phyloP scores from a whole-genome alignment of 2,329 filamentous ascomycete species.

The Leptographium galeiforme region DNA sequence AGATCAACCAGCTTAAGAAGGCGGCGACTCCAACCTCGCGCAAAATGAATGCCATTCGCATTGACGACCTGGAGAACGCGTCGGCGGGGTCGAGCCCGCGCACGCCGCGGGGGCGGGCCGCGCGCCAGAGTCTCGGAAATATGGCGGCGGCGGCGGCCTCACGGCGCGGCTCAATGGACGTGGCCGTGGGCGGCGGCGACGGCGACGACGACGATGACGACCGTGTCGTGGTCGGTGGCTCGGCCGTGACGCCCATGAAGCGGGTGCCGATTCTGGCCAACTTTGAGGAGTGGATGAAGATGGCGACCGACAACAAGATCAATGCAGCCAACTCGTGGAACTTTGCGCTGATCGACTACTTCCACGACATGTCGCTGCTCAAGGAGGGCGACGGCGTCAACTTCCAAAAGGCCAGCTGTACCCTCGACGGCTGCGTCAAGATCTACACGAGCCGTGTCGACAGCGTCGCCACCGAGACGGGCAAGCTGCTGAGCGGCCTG shows the following conservation, averaged over 20 bases:
- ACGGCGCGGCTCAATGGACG: not conserved
- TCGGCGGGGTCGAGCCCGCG: constrained; percentile 32
- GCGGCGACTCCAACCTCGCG: constrained; percentile 58
- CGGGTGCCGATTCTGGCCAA: constrained; percentile 91
- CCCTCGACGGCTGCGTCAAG: constrained; percentile 94
- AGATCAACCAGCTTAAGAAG: constrained; percentile 83
- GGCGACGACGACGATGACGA: constrained; percentile 32
- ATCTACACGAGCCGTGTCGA: constrained; percentile 98
- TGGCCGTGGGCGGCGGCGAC: not conserved
- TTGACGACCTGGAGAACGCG: constrained; percentile 43
- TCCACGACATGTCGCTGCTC: constrained; percentile 95
- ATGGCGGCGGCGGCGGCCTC: constrained; percentile 9
- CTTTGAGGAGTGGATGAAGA: constrained; percentile 99
- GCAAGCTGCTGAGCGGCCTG: constrained; percentile 83
- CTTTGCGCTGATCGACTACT: constrained; percentile 99
- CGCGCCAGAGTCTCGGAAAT: constrained; percentile 12
- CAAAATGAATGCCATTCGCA: constrained; percentile 41
- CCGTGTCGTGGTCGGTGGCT: constrained; percentile 44
- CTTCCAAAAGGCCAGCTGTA: constrained; percentile 97
- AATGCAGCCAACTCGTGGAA: constrained; percentile 98
- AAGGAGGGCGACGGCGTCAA: constrained; percentile 96
- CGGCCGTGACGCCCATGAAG: constrained; percentile 83
- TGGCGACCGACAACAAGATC: constrained; percentile 99
- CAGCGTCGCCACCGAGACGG: constrained; percentile 94
- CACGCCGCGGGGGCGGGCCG: constrained; percentile 22